Evolutionary conservation across 345 rosid genomes (phyloP), one percentile per base, ranked within the genome.

Genomic region (Tarenaya hassleriana): DNA sequence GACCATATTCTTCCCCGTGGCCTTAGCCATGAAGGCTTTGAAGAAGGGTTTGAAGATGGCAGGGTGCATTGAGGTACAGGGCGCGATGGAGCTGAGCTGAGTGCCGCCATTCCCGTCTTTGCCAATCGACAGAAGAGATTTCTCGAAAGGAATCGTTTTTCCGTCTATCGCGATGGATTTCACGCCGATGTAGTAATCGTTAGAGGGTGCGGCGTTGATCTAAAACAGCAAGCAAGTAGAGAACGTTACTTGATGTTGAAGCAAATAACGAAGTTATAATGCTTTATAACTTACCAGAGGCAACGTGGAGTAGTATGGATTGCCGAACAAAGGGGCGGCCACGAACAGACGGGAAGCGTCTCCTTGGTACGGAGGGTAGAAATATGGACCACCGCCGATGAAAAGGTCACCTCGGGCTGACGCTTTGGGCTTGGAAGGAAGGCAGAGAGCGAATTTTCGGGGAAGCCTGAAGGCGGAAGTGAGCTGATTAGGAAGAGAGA

Each of bases 91-190:
- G 69, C 74, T 72, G 56, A 82, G 46, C 58, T 61, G 72, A 1
- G 84, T 74, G 5, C 88, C 84, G 8, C 84, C 84, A n/a, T 16
- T 8, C 0, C 77, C 76, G n/a, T 55, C 34, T 8, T 55, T 64
- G 35, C n/a, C n/a, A n/a, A n/a, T n/a, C n/a, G n/a, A n/a, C n/a
- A n/a, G n/a, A n/a, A n/a, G n/a, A n/a, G n/a, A 62, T 13, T 15
- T 74, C 69, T 12, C 75, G 41, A 38, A 77, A 41, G 1, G 44
- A 10, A 80, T 55, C 3, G 45, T 16, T 13, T 72, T 61, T 10
- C 63, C 74, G 16, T 68, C 66, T 44, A 83, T 60, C 31, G 48
- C 12, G 40, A 68, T 50, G 14, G 62, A 33, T 10, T 41, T 58
- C 10, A 71, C 69, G 1, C 66, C 57, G 3, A 77, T 60, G 66